Percentiles rank a stretch among this genome's conserved stretches.
phyloP scores from a whole-genome alignment of 805 yeast species.

The Metschnikowia lochheadii region DNA sequence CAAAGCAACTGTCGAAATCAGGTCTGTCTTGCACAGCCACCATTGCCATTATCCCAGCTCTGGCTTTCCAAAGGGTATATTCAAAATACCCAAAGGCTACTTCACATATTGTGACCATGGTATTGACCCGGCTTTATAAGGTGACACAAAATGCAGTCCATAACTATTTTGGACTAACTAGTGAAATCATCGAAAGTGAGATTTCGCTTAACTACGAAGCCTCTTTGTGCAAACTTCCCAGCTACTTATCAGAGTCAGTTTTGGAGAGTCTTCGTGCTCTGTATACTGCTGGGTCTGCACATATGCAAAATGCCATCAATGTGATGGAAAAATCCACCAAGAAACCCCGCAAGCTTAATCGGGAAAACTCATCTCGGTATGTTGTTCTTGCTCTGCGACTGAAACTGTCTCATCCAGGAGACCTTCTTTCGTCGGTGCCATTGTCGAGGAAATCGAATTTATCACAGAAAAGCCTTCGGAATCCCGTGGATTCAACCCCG shows the following conservation, averaged over 20 bases:
- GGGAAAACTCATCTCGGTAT: constrained; percentile 29
- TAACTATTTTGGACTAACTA: constrained; percentile 77
- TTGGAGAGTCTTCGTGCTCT: constrained; percentile 29
- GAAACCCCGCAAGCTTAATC: constrained; percentile 8
- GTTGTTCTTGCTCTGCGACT: constrained; percentile 49
- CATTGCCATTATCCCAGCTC: constrained; percentile 85
- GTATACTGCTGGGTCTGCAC: not conserved
- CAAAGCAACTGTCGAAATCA: constrained; percentile 32
- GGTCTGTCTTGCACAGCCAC: constrained; percentile 48
- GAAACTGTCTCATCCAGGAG: constrained; percentile 73
- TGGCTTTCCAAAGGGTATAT: constrained; percentile 71
- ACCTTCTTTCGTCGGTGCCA: constrained; percentile 77
- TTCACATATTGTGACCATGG: constrained; percentile 91
- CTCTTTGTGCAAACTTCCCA: constrained; percentile 45
- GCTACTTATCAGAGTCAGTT: constrained; percentile 57
- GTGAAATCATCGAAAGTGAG: constrained; percentile 78
- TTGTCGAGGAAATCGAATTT: constrained; percentile 43
- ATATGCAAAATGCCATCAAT: constrained; percentile 3
- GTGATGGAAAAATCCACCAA: constrained; percentile 16
- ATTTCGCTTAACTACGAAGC: constrained; percentile 48
- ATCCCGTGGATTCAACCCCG: constrained; percentile 1
- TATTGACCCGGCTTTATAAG: constrained; percentile 76
- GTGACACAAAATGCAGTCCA: constrained; percentile 92
- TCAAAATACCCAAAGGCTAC: constrained; percentile 81
- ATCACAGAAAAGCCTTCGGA: constrained; percentile 15